Base-by-base conservation (phyloP, 306 rosid genomes). In the Malus domestica region DNA sequence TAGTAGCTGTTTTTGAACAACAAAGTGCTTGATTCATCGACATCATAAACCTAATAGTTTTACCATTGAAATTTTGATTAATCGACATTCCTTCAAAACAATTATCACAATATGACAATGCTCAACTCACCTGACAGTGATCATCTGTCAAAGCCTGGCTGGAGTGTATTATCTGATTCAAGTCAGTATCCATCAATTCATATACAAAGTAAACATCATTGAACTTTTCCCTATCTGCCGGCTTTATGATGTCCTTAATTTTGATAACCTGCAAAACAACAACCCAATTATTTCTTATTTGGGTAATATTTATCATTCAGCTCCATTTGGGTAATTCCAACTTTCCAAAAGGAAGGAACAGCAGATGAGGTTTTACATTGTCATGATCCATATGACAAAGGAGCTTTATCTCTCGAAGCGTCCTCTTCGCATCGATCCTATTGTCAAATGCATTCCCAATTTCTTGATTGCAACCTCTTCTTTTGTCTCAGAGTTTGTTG, bases 301-400 rank as follows among this genome's bases (percentile, higher is more conserved):
- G 45, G 27, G 19, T 29, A 33, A 33, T 33, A 59, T 59, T 18
- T 11, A 25, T 25, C 46, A 44, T 22, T 49, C 1, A 35, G 29
- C 69, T 57, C 42, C 25, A 40, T 40, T 27, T 16, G 40, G 42
- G 25, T 2, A 70, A 27, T 71, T 16, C 62, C 46, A 76, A 33
- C 5, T 64, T 25, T 9, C 23, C 52, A 59, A 5, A 77, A 65
- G 18, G 10, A 58, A 82, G 70, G 52, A 57, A 22, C 55, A 59
- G 18, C 71, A 67, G 62, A 66, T 2, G 38, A 61, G 42, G 68
- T 22, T 49, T 74, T 78, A 92, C 98, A 71, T 95, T 95, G 75
- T 95, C 97, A 84, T 94, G 98, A 55, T 92, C 97, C 98, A 94
- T 94, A 64, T 87, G 93, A 76, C 84, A 72, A 16, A 89, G 91